Base-by-base conservation (phyloP, 2,329 filamentous ascomycete genomes). In the Fulvia fulva region DNA sequence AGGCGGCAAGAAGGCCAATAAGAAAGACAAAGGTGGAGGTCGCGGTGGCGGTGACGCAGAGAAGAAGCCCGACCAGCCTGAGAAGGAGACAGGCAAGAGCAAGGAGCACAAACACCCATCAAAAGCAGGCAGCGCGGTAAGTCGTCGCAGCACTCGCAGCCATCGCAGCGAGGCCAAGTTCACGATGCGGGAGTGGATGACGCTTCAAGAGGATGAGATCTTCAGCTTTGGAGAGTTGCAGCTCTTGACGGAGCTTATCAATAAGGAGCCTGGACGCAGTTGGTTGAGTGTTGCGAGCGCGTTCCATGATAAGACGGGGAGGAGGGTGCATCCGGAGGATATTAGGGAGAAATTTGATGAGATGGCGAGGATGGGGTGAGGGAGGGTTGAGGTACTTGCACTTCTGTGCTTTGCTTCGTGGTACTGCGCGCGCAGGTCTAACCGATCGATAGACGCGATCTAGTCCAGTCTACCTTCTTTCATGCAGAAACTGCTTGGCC, bases 261-360 rank as follows among this genome's bases (percentile, higher is more conserved):
- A 73, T 47, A 75, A 54, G 67, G 71, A 32, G 67, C 34, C 34
- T 1, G 51, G 53, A 12, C 41, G 74, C 62, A 74, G 75, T 44
- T 83, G 80, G 80, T 60, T 77, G 14, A 68, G 76, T 5, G 70
- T 83, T 1, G 76, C 77, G 49, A 76, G 74, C 53, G 69, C 71
- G 23, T 82, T 82, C 71, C 76, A 71, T 55, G 78, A 81, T 55
- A 75, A 75, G 68, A 83, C 79, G 1, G 80, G 80, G 1, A 71
- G 78, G 43, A 68, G 71, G 3, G 63, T 82, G 25, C 71, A 75
- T 61, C 72, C 77, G 0, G 73, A 77, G 3, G 73, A 77, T 22
- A 72, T 80, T 32, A 69, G 73, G 63, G 71, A 74, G 60, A 79
- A 77, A 67, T 71, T 80, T 50, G 66, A 68, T 56, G 58, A 58